Percentiles rank a stretch among this genome's conserved stretches.
Evolutionary conservation across 2,329 filamentous ascomycete species (phyloP).

Genomic region (Stagonosporopsis cucurbitacearum): DNA sequence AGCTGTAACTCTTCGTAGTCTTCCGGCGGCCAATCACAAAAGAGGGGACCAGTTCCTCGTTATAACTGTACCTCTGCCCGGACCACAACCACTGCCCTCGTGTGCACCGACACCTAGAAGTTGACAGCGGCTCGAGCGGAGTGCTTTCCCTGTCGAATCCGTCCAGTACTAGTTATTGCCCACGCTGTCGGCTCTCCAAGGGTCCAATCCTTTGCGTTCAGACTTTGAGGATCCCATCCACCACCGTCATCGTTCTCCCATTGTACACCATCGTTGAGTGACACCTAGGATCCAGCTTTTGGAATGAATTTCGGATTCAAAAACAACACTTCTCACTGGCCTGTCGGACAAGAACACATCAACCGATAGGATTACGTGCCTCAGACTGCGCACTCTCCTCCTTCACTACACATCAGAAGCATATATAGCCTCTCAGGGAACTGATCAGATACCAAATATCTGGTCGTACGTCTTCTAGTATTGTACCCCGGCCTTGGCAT

Average conservation of each 20-base stretch:
- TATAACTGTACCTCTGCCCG: constrained; percentile 37
- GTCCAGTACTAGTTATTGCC: constrained; percentile 24
- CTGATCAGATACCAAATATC: constrained; percentile 31
- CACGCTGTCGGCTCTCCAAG: constrained; percentile 25
- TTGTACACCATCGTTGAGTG: constrained; percentile 3
- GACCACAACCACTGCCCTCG: constrained; percentile 26
- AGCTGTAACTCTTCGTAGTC: constrained; percentile 25
- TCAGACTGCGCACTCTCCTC: neutral
- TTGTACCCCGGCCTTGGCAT: constrained; percentile 29
- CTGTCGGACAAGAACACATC: constrained; percentile 55
- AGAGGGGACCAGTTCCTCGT: constrained; percentile 34
- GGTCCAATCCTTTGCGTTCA: constrained; percentile 21
- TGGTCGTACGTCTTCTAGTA: constrained; percentile 37
- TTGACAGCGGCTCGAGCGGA: constrained; percentile 25
- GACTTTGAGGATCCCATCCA: constrained; percentile 16
- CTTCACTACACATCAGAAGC: constrained; percentile 9
- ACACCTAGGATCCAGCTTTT: constrained; percentile 15
- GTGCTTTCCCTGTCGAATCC: constrained; percentile 8
- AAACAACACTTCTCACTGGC: constrained; percentile 52
- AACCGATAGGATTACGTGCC: constrained; percentile 40
- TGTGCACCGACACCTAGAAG: constrained; percentile 20
- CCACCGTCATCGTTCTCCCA: constrained; percentile 9
- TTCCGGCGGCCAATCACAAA: constrained; percentile 38
- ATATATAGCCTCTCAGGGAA: constrained; percentile 35
- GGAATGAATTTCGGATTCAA: constrained; percentile 52